Evolutionary conservation across 805 yeast genomes (phyloP), one percentile per base, ranked within the genome.

Genomic region (Saccharomyces eubayanus): DNA sequence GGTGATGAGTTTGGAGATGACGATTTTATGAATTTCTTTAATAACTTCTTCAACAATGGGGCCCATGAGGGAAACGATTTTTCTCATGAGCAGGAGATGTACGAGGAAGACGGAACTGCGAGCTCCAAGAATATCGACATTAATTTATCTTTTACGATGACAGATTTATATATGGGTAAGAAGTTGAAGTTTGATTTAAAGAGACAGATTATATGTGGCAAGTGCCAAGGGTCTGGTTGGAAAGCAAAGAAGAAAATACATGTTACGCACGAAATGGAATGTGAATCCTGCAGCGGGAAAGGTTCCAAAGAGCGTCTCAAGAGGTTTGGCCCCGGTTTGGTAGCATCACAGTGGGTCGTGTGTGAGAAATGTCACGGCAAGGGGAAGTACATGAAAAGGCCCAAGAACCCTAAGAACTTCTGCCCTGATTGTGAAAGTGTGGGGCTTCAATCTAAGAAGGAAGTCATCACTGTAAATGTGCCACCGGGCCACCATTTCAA

Each of bases 111-210:
- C 48, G 57, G 29, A 48, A 57, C 11, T 51, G 56, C 27, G 58
- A 67, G 31, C 67, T 36, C 43, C 12, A 36, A 36, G 21, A 21
- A 36, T 16, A 36, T 16, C 43, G 43, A 85, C 95, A 0, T 83
- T 76, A 4, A 89, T 88, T 66, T 89, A 11, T 79, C 78, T 4
- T 80, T 91, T 11, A 74, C 87, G 0, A 69, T 89, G 57, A 87
- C 83, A 53, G 96, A 89, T 55, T 69, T 88, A 46, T 90, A 81
- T 74, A 82, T 81, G 58, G 97, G 98, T 3, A 88, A 88, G 66
- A 80, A 84, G 8, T 77, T 90, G 57, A 87, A 87, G 64, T 79
- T 87, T 62, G 78, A 87, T 3, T 78, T 87, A 2, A 80, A 85
- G 2, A 79, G 97, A 66, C 80, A 86, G 62, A 75, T 86, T 9